Base-by-base conservation (phyloP, 1,284 basidiomycete species). In the Fistulinella cinereoalba region DNA sequence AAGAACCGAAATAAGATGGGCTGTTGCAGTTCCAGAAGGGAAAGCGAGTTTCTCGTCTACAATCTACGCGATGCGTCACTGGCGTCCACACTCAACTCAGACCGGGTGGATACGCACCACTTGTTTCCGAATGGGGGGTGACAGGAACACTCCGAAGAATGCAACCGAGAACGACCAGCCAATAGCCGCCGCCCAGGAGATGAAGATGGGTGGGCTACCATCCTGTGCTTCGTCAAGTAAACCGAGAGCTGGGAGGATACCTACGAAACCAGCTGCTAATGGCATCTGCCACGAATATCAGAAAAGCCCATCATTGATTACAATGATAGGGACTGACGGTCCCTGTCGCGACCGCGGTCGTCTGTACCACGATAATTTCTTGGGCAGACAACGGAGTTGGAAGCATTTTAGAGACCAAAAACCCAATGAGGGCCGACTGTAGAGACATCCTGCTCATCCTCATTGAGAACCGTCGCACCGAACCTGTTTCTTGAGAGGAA, bases 11-110 rank as follows among this genome's bases (percentile, higher is more conserved):
- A 98, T 93, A 16, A 98, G 76, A 60, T 97, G 95, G 2, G 95
- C 96, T 0, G 95, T 98, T 0, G 95, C 95, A n/a, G 90, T 97
- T 19, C 96, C 96, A 1, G 89, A 93, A 1, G 95, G 95, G 56
- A 98, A 98, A 1, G 89, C 76, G 13, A 98, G 80, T 65, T 96
- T 85, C 65, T 98, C 95, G 64, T 94, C 87, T 36, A 98, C 83
- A 48, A 98, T 95, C 85, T 92, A 51, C 51, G 28, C 12, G 18
- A 43, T 21, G 18, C 1, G 12, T 61, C 24, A 45, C n/a, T n/a
- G n/a, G n/a, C n/a, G n/a, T n/a, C n/a, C n/a, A n/a, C n/a, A n/a
- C n/a, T n/a, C n/a, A n/a, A n/a, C n/a, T n/a, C n/a, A n/a, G n/a
- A n/a, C n/a, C n/a, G 12, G 31, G 37, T 21, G 19, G 28, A 38